Evolutionary conservation across 768 basidiomycete species (phyloP).

Genomic region (Lactarius quietus): DNA sequence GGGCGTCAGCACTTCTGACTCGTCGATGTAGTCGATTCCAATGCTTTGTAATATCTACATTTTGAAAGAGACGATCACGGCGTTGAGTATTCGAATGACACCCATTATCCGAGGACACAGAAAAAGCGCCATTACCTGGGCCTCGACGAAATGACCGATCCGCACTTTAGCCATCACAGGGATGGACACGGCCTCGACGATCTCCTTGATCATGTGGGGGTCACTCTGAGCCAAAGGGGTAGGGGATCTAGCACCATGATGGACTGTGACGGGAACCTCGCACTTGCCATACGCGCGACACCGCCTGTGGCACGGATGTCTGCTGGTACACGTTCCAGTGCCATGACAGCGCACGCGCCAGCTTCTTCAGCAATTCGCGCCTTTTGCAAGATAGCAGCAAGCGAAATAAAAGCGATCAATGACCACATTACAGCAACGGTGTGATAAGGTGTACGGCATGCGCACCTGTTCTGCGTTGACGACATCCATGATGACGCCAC

Average conservation of each 20-base stretch:
- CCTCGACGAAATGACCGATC: constrained; percentile 97
- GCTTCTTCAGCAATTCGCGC: constrained; percentile 97
- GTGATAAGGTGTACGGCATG: constrained; percentile 4
- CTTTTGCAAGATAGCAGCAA: constrained; percentile 36
- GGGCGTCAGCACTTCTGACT: constrained; percentile 91
- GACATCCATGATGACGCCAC: constrained; percentile 95
- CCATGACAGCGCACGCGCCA: constrained; percentile 98
- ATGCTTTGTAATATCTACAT: constrained; percentile 84
- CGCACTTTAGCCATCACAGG: constrained; percentile 96
- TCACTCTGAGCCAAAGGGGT: constrained; percentile 58
- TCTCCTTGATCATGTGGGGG: constrained; percentile 95
- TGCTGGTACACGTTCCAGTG: constrained; percentile 90
- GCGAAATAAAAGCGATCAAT: constrained; percentile 33
- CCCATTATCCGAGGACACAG: background rate
- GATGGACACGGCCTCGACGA: constrained; percentile 91
- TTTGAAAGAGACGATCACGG: background rate
- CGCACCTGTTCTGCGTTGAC: constrained; percentile 66
- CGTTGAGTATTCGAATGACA: background rate
- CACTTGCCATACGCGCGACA: constrained; percentile 89
- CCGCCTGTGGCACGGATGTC: constrained; percentile 91
- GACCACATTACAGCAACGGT: background rate
- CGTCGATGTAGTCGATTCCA: constrained; percentile 96
- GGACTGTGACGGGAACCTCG: constrained; percentile 3
- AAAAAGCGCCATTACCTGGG: constrained; percentile 52
- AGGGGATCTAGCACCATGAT: constrained; percentile 6